These are phyloP conservation scores for Plasmodium vivax DNA, from an alignment of 169 alveolate genomes.

Conservation along the genomic window DNA sequence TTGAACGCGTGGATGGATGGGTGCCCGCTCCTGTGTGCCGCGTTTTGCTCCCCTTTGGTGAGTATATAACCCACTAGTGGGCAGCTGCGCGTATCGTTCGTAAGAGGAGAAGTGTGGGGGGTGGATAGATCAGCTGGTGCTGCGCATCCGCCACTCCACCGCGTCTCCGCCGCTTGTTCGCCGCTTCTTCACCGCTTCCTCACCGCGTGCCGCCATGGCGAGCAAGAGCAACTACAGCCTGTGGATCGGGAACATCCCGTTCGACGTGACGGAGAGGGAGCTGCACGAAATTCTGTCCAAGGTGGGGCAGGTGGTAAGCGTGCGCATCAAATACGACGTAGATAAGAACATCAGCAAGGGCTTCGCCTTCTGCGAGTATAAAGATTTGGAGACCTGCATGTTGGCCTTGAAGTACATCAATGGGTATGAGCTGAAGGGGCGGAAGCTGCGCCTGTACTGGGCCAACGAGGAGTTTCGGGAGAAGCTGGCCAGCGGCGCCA, in stretches of 20 bases:
- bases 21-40: neutral
- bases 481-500: neutral
- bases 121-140: neutral
- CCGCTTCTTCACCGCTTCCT: neutral
- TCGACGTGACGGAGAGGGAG: conserved; percentile 80
- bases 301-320: conserved; percentile 77
- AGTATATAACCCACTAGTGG: neutral
- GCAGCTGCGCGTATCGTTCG: neutral
- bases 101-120: neutral
- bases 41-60: neutral
- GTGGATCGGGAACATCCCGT: conserved; percentile 80
- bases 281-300: conserved; percentile 77
- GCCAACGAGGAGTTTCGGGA: conserved; percentile 79
- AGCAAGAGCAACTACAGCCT: conserved; percentile 41
- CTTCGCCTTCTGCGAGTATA: conserved; percentile 81
- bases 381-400: conserved; percentile 80
- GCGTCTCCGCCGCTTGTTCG: neutral
- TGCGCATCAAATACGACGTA: conserved; percentile 78
- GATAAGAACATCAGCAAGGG: conserved; percentile 82
- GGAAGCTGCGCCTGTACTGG: conserved; percentile 78
- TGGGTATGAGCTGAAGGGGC: conserved; percentile 79
- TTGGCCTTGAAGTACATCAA: conserved; percentile 76
- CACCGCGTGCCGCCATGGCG: neutral
- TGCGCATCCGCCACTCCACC: neutral
- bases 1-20: neutral